phyloP scores from a whole-genome alignment of 768 basidiomycete genomes.

The Suillus alpinus region DNA sequence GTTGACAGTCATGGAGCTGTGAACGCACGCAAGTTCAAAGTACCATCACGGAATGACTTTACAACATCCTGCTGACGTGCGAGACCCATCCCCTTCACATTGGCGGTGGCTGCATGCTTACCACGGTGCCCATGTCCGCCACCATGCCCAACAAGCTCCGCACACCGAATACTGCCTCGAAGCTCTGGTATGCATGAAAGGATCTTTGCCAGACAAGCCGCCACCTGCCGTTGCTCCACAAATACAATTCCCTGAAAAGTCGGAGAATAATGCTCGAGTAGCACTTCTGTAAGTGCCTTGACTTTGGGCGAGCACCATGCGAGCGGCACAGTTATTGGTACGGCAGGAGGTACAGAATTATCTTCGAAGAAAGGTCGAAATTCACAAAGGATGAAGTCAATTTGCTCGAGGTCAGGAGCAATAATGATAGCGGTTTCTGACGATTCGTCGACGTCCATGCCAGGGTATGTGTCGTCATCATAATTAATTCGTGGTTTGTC shows the following conservation, averaged over 20 bases:
- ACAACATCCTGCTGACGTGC: conserved; percentile 59
- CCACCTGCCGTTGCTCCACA: conserved; percentile 82
- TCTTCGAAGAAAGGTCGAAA: conserved; percentile 38
- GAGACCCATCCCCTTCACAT: conserved; percentile 49
- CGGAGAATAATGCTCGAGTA: conserved; percentile 49
- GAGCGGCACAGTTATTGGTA: conserved; percentile 44
- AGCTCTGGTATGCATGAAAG: conserved; percentile 60
- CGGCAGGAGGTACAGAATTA: conserved; percentile 18
- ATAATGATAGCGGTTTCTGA: conserved; percentile 20
- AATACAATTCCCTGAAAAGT: conserved; percentile 84
- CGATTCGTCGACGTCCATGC: conserved; percentile 29
- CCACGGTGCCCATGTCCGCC: conserved; percentile 32
- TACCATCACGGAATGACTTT: conserved; percentile 58
- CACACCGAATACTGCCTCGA: conserved; percentile 54
- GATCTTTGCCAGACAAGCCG: conserved; percentile 63
- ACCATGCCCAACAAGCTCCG: conserved; percentile 72
- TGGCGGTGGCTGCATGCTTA: conserved; percentile 26
- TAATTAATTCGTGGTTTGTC: conserved; percentile 15
- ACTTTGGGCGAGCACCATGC: conserved; percentile 77
- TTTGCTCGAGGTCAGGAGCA: conserved; percentile 45
- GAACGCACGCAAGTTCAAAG: conserved; percentile 65
- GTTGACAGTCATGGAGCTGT: background rate
- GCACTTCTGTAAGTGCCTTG: conserved; percentile 54
- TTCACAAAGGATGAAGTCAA: conserved; percentile 47
- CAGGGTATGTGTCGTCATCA: conserved; percentile 5